Evolutionary conservation across 2,329 filamentous ascomycete genomes (phyloP), one percentile per base, ranked within the genome.

Genomic region (Pseudogymnoascus sp.): DNA sequence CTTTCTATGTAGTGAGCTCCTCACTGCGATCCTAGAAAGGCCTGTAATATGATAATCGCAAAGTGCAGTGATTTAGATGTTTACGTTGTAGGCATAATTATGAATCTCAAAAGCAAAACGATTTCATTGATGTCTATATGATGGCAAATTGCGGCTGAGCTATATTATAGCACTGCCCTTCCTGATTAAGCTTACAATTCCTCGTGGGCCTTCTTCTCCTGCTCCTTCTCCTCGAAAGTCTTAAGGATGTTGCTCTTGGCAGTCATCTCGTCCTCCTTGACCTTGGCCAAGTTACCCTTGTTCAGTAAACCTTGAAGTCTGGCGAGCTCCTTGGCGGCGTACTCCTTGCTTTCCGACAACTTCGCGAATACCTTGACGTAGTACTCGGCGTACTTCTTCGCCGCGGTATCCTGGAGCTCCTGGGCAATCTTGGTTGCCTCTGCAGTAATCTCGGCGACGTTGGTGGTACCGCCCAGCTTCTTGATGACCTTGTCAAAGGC

Each of bases 331-430:
- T 96, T 97, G 73, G 85, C 79, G 59, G 87, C 91, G 73, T 91
- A 97, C 61, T 81, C 88, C 65, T 89, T 82, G 78, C 89, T 96
- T 75, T 88, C 81, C 73, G 80, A 82, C 67, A 95, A 79, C 86
- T 97, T 97, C 74, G 90, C 85, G 65, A 95, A 89, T 62, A 96
- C 92, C 75, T 90, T 91, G 75, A 95, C 81, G 76, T 99, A 97
- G 84, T 99, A 99, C 77, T 93, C 84, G 55, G 91, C 91, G 73
- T 93, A 96, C 80, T 90, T 91, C 76, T 88, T 76, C 75, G 85
- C 79, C 11, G 78, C 79, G 65, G 79, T 75, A 61, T 83, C 87
- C 78, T 88, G 84, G 61, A 95, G 75, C 60, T 77, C 79, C 69
- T 83, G 82, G 21, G 87, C 87, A 65, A 86, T 84, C 79, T 88